Evolutionary conservation across 805 yeast species (phyloP).

Genomic region (Ogataea degrootiae): DNA sequence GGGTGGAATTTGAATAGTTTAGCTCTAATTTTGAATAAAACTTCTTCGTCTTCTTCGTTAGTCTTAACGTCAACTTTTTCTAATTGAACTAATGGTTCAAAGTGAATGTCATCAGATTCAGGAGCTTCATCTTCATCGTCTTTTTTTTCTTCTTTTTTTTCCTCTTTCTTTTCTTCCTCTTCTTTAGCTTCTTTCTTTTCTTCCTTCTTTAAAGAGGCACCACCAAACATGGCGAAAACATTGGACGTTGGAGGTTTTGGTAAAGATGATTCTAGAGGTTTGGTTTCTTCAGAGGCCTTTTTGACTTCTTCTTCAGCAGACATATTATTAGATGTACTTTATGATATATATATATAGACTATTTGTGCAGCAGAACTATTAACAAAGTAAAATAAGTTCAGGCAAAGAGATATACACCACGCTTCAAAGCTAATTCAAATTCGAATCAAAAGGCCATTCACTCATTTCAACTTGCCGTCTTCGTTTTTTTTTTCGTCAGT

Average conservation of each 20-base stretch:
- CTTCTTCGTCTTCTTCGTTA: slow-evolving; percentile 87
- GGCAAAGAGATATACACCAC: no score
- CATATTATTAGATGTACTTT: slow-evolving; percentile 3
- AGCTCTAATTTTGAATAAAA: slow-evolving; percentile 82
- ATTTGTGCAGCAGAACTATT: no score
- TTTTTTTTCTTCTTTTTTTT: slow-evolving; percentile 28
- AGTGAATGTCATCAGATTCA: slow-evolving; percentile 82
- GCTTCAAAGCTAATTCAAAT: no score
- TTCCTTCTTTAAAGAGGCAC: slow-evolving; percentile 66
- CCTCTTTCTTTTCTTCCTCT: slow-evolving; percentile 29
- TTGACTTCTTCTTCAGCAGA: slow-evolving; percentile 10
- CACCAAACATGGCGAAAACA: slow-evolving; percentile 95
- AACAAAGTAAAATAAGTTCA: no score
- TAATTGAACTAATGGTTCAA: slow-evolving; percentile 92
- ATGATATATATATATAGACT: background rate
- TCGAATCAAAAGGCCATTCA: no score
- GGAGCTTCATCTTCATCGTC: slow-evolving; percentile 55
- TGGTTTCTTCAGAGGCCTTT: slow-evolving; percentile 11
- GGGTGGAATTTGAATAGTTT: slow-evolving; percentile 84
- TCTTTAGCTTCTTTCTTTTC: slow-evolving; percentile 27
- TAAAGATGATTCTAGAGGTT: slow-evolving; percentile 16
- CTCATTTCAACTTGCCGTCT: no score
- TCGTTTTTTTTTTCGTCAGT: no score
- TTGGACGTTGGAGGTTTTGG: slow-evolving; percentile 70
- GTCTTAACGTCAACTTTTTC: slow-evolving; percentile 97